Conservation (phyloP, 2,329 filamentous ascomycete genomes). For the Ceratocystis huliohia region DNA sequence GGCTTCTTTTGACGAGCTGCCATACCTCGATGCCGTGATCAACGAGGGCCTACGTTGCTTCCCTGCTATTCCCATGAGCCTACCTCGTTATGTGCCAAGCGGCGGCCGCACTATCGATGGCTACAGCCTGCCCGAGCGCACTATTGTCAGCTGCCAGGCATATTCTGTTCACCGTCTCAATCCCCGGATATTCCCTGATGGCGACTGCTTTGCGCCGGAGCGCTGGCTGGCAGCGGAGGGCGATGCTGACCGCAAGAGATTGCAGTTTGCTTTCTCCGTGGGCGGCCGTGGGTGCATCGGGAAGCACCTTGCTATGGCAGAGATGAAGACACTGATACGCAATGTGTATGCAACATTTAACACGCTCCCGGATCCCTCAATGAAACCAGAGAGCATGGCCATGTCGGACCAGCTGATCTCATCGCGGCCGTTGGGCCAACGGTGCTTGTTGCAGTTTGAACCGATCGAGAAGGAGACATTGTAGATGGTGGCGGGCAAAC, state of each 20-base stretch:
- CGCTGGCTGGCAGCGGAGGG: slow-evolving; percentile 68
- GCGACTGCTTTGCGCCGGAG: slow-evolving; percentile 66
- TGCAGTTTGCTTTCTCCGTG: slow-evolving; percentile 53
- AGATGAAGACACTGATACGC: slow-evolving; percentile 55
- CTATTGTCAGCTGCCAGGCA: slow-evolving; percentile 49
- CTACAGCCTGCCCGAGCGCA: slow-evolving; percentile 39
- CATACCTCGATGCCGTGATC: slow-evolving; percentile 51
- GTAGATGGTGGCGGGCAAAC: neutral
- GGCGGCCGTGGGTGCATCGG: slow-evolving; percentile 55
- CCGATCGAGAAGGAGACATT: slow-evolving; percentile 25
- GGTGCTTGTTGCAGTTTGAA: slow-evolving; percentile 42
- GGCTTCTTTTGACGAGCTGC: slow-evolving; percentile 36
- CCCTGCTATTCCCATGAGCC: slow-evolving; percentile 53
- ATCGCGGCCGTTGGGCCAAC: slow-evolving; percentile 46
- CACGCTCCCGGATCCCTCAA: slow-evolving; percentile 42
- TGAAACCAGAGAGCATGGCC: slow-evolving; percentile 45
- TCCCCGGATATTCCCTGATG: slow-evolving; percentile 59
- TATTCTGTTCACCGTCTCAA: slow-evolving; percentile 49
- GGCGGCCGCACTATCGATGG: slow-evolving; percentile 45
- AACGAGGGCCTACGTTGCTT: slow-evolving; percentile 50
- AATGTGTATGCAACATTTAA: slow-evolving; percentile 48
- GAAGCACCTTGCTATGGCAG: slow-evolving; percentile 51
- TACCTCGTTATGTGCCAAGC: slow-evolving; percentile 46
- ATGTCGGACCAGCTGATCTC: slow-evolving; percentile 58
- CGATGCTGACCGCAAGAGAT: slow-evolving; percentile 53